phyloP scores from a whole-genome alignment of 495 filamentous ascomycete species.

The Penicillium desertorum region DNA sequence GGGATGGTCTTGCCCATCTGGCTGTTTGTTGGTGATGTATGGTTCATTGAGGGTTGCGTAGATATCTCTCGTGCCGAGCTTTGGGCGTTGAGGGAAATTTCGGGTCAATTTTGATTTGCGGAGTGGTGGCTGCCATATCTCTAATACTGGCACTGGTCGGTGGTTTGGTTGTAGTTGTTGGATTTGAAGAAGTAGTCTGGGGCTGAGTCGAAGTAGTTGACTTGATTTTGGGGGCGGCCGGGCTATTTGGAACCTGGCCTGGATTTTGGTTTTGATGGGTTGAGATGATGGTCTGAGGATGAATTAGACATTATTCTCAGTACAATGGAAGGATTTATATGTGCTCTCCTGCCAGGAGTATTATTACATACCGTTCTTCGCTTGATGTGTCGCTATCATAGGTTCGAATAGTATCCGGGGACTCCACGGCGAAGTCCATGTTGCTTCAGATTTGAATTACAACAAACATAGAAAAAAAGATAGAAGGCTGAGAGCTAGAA shows the following conservation, averaged over 20 bases:
- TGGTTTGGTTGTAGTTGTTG: conserved; percentile 36
- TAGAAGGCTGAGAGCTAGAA: neutral
- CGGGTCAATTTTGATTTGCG: conserved; percentile 30
- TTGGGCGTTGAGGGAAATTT: conserved; percentile 24
- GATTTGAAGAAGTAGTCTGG: conserved; percentile 40
- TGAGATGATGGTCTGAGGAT: conserved; percentile 14
- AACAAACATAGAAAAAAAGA: neutral
- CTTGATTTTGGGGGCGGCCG: conserved; percentile 36
- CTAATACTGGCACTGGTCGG: conserved; percentile 37
- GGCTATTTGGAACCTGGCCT: conserved; percentile 39
- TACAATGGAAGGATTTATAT: neutral
- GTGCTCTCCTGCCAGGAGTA: neutral
- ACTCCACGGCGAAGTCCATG: conserved; percentile 11
- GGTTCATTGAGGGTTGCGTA: conserved; percentile 37
- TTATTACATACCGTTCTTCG: conserved; percentile 26
- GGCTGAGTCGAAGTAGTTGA: conserved; percentile 30
- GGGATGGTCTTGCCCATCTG: neutral
- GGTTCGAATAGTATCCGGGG: conserved; percentile 10
- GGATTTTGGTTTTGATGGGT: conserved; percentile 20
- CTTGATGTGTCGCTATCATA: conserved; percentile 29
- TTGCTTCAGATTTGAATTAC: neutral
- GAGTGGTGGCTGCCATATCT: conserved; percentile 38
- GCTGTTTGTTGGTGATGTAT: conserved; percentile 13
- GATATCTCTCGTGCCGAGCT: conserved; percentile 33
- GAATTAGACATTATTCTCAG: neutral